Evolutionary conservation across 2,329 filamentous ascomycete genomes (phyloP).

Genomic region (Emergomyces orientalis): DNA sequence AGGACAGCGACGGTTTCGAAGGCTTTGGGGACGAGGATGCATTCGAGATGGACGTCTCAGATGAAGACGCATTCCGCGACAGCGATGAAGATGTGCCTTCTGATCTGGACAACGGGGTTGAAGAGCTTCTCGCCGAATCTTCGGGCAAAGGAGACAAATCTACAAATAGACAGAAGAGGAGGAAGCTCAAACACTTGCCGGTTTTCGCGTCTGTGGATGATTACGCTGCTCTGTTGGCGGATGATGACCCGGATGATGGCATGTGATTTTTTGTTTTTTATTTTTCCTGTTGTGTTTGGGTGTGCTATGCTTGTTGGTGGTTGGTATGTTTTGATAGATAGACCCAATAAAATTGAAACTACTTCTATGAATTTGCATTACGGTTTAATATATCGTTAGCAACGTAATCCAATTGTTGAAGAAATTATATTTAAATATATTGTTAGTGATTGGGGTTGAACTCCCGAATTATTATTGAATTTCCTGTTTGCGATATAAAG

Average conservation of each 20-base stretch:
- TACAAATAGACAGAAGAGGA: constrained; percentile 53
- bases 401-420: background rate
- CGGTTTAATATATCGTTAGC: background rate
- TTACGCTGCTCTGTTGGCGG: constrained; percentile 74
- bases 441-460: background rate
- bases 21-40: constrained; percentile 44
- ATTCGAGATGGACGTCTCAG: constrained; percentile 42
- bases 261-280: background rate
- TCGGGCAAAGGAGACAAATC: constrained; percentile 24
- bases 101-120: constrained; percentile 38
- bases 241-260: constrained; percentile 48
- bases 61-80: constrained; percentile 40
- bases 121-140: constrained; percentile 36
- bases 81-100: constrained; percentile 48
- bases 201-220: constrained; percentile 91
- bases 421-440: background rate
- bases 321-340: background rate
- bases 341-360: background rate
- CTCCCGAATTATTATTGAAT: background rate
- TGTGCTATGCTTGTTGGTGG: background rate
- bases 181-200: constrained; percentile 79
- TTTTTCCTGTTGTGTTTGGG: background rate
- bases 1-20: constrained; percentile 25
- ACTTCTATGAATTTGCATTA: background rate
- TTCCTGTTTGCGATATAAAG: background rate